phyloP scores from a whole-genome alignment of 257 asterid species.

The Primulina tabacum region DNA sequence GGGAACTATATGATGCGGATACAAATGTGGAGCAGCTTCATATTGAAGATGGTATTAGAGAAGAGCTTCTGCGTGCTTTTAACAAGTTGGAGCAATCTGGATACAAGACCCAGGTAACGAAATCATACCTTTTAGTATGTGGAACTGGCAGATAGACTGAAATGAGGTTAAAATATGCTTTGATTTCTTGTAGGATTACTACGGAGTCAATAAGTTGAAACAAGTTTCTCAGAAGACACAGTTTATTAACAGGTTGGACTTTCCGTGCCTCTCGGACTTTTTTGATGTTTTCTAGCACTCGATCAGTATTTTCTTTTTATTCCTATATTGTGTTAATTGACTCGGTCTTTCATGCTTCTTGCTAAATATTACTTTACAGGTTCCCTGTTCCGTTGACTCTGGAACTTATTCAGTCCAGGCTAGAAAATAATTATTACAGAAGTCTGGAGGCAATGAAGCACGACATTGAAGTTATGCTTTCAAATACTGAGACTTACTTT shows the following conservation, averaged over 20 bases:
- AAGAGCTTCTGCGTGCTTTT: slow-evolving; percentile 48
- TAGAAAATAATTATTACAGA: slow-evolving; percentile 82
- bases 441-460: slow-evolving; percentile 79
- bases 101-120: slow-evolving; percentile 52
- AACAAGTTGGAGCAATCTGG: slow-evolving; percentile 69
- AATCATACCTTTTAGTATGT: background rate
- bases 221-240: slow-evolving; percentile 68
- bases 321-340: background rate
- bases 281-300: background rate
- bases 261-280: slow-evolving; percentile 6
- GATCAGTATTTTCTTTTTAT: background rate
- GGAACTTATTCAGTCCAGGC: slow-evolving; percentile 64
- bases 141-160: slow-evolving; percentile 3
- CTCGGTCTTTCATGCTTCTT: slow-evolving; percentile 11
- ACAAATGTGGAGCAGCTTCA: slow-evolving; percentile 68
- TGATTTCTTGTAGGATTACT: slow-evolving; percentile 60
- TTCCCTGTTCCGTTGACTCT: slow-evolving; percentile 84
- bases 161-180: slow-evolving; percentile 19
- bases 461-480: slow-evolving; percentile 67
- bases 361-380: slow-evolving; percentile 42
- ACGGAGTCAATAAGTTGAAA: slow-evolving; percentile 68
- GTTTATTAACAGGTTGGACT: slow-evolving; percentile 67
- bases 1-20: slow-evolving; percentile 81
- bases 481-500: slow-evolving; percentile 56
- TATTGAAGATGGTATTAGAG: slow-evolving; percentile 56